Base-by-base conservation (phyloP, 1,284 basidiomycete species). In the Naganishia sp. region DNA sequence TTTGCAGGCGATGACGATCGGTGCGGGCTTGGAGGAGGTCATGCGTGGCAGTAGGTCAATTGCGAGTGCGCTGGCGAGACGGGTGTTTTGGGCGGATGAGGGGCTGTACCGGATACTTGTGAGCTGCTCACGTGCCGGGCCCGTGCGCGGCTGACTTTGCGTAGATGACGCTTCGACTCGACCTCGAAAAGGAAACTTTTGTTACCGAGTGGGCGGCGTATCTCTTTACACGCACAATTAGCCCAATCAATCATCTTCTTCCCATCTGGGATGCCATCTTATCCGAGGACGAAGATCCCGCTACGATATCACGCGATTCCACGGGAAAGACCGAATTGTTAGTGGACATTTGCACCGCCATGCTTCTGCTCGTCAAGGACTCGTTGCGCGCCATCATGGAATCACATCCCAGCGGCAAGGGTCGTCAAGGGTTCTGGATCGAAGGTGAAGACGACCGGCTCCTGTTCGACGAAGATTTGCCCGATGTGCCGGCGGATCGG, bases 231-330 rank as follows among this genome's bases (percentile, higher is more conserved):
- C 31, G 35, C 10, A 47, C 56, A 35, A 3, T 68, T 71, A 11
- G 72, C 71, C 52, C 41, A 76, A 28, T 66, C 73, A 1, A 63
- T 57, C 10, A 51, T 42, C 3, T 69, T 68, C 53, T 74, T 7
- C 73, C 71, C 0, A 50, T 77, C 11, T 78, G 76, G 75, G 79
- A 80, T 65, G 74, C 73, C 42, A 55, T 80, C 4, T 66, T 80
- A 18, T 72, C 79, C 0, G 74, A 76, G 65, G 67, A 71, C 2
- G 71, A 71, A 1, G 51, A 72, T 2, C 70, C 71, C 6, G 67
- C 71, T 3, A 68, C 65, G 18, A 42, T 49, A n/a, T 63, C 72
- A 21, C 71, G 72, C 18, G 47, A 47, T 9, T 42, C 58, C 7
- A 57, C 17, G 10, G 46, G 49, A 13, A 77, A 77, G 67, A 61